Evolutionary conservation across 2,329 filamentous ascomycete genomes (phyloP).

Genomic region (Grosmannia huntii): DNA sequence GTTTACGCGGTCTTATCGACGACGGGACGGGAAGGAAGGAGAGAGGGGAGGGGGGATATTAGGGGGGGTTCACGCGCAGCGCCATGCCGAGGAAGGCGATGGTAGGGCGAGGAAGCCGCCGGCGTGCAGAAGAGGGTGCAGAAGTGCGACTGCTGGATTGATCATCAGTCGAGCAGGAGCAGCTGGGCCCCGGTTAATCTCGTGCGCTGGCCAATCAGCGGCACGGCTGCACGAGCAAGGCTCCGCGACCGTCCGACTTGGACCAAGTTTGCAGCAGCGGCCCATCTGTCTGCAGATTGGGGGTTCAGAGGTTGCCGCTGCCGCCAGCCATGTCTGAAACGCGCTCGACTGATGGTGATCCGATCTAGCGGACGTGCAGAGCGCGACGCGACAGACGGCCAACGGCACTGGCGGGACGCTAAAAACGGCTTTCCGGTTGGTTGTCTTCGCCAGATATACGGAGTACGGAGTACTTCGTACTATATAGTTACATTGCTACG

Average conservation of each 20-base stretch:
- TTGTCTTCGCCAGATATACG: no score
- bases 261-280: background rate
- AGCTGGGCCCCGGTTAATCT: slow-evolving; percentile 1
- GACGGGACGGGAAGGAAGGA: background rate
- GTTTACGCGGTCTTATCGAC: background rate
- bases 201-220: background rate
- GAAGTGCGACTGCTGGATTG: slow-evolving; percentile 3
- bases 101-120: background rate
- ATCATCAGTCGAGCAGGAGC: background rate
- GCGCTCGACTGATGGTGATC: background rate
- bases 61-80: background rate
- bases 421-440: background rate
- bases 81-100: background rate
- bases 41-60: background rate
- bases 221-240: background rate
- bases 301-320: background rate
- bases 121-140: background rate
- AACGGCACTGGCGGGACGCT: background rate
- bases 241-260: background rate
- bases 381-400: background rate
- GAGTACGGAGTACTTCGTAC: no score
- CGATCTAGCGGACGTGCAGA: background rate
- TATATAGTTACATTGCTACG: background rate
- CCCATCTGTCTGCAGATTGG: background rate
- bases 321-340: background rate